Evolutionary conservation across 108 stramenopile genomes (phyloP).

Genomic region (Schizochytrium sp.): DNA sequence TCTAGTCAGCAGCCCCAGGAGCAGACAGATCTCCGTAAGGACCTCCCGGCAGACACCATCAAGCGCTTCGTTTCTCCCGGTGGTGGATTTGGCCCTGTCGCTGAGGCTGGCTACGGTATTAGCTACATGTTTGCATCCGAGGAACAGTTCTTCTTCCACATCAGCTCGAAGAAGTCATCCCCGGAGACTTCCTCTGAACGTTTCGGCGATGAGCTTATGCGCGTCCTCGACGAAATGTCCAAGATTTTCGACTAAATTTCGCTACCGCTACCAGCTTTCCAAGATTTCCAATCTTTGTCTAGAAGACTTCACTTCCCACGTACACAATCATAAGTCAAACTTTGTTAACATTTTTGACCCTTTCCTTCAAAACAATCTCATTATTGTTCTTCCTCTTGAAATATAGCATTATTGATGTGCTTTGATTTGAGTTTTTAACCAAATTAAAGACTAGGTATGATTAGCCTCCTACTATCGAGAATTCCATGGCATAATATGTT

Average conservation of each 20-base stretch:
- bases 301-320: too few species aligned
- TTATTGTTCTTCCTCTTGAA: too few species aligned
- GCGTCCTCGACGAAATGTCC: conserved; percentile 60
- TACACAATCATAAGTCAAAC: too few species aligned
- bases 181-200: conserved; percentile 4
- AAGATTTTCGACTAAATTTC: conserved; percentile 7
- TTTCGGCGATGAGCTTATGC: conserved; percentile 48
- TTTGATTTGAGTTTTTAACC: too few species aligned
- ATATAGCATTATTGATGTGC: too few species aligned
- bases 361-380: too few species aligned
- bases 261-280: too few species aligned
- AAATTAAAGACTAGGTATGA: too few species aligned
- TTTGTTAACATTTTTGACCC: too few species aligned
- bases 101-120: conserved; percentile 64
- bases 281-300: too few species aligned
- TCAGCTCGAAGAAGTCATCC: conserved; percentile 60
- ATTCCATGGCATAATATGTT: too few species aligned
- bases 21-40: conserved; percentile 61
- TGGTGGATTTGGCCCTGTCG: conserved; percentile 65
- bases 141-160: conserved; percentile 65
- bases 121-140: conserved; percentile 63
- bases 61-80: conserved; percentile 54
- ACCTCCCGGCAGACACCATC: background rate
- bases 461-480: too few species aligned
- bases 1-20: conserved; percentile 65